Conservation (phyloP, 169 alveolate genomes). For the Condylostoma magnum region DNA sequence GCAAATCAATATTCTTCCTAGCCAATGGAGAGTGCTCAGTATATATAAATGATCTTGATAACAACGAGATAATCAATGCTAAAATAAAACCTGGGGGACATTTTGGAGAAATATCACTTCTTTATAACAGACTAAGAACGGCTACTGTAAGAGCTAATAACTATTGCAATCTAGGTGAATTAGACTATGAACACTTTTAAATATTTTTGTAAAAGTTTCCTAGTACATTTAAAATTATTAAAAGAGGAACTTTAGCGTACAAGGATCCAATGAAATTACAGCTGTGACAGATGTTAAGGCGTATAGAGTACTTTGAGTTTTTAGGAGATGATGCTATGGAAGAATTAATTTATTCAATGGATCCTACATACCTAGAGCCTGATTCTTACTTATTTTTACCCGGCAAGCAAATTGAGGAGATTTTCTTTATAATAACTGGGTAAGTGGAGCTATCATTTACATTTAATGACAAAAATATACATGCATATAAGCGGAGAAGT, state of each 20-base stretch:
- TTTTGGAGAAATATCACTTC: constrained; percentile 95
- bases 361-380: not conserved
- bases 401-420: not conserved
- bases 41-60: not conserved
- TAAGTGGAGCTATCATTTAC: not conserved
- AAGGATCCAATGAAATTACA: not conserved
- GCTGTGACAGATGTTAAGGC: not conserved
- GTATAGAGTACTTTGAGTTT: not conserved
- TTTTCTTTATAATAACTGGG: not conserved
- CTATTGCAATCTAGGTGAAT: not conserved
- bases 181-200: not conserved
- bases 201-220: not conserved
- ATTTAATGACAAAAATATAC: not conserved
- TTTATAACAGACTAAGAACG: constrained; percentile 92
- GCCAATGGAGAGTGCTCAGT: not conserved
- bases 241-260: not conserved
- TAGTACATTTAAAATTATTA: not conserved
- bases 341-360: not conserved
- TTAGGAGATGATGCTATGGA: not conserved
- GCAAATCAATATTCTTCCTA: not conserved
- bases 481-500: not conserved
- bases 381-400: not conserved
- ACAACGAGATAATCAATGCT: constrained; percentile 55
- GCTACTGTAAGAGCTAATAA: constrained; percentile 90
- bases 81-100: constrained; percentile 90